Conservation (phyloP, 2,329 filamentous ascomycete species). For the Pseudomassariella vexata region DNA sequence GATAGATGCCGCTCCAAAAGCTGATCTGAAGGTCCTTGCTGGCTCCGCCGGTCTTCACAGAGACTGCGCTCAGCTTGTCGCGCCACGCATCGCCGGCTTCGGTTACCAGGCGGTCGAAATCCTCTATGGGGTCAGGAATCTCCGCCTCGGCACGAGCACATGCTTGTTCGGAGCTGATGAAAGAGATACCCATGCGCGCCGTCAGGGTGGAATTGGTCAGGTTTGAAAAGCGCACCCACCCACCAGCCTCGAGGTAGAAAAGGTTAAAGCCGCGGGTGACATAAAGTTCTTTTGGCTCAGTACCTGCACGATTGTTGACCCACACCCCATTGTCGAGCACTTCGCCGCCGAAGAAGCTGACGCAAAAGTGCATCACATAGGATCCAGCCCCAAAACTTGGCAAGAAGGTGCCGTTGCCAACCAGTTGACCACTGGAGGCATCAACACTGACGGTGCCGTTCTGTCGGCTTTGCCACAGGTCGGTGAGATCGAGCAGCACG, state of each 20-base stretch:
- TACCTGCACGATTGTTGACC: slow-evolving; percentile 29
- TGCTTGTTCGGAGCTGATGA: slow-evolving; percentile 55
- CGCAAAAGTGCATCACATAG: slow-evolving; percentile 53
- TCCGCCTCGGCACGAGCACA: slow-evolving; percentile 58
- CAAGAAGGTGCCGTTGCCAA: slow-evolving; percentile 50
- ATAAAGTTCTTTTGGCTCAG: slow-evolving; percentile 29
- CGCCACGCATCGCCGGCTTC: slow-evolving; percentile 50
- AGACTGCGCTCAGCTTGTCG: slow-evolving; percentile 48
- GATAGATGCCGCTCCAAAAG: slow-evolving; percentile 59
- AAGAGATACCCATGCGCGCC: slow-evolving; percentile 59
- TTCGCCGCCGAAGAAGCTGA: slow-evolving; percentile 3
- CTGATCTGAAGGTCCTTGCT: slow-evolving; percentile 46
- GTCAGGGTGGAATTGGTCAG: slow-evolving; percentile 39
- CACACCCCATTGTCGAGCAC: slow-evolving; percentile 5
- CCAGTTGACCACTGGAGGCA: slow-evolving; percentile 43
- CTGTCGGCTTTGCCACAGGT: slow-evolving; percentile 45
- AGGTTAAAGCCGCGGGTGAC: slow-evolving; percentile 34
- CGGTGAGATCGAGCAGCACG: slow-evolving; percentile 54
- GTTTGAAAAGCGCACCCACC: slow-evolving; percentile 49
- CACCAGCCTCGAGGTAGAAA: slow-evolving; percentile 40
- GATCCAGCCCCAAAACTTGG: slow-evolving; percentile 57
- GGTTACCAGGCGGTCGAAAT: slow-evolving; percentile 47
- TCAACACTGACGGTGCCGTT: slow-evolving; percentile 47
- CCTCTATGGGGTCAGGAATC: slow-evolving; percentile 50
- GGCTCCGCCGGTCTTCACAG: slow-evolving; percentile 40